Conservation (phyloP, 2,329 filamentous ascomycete species). For the Biscogniauxia sp. region DNA sequence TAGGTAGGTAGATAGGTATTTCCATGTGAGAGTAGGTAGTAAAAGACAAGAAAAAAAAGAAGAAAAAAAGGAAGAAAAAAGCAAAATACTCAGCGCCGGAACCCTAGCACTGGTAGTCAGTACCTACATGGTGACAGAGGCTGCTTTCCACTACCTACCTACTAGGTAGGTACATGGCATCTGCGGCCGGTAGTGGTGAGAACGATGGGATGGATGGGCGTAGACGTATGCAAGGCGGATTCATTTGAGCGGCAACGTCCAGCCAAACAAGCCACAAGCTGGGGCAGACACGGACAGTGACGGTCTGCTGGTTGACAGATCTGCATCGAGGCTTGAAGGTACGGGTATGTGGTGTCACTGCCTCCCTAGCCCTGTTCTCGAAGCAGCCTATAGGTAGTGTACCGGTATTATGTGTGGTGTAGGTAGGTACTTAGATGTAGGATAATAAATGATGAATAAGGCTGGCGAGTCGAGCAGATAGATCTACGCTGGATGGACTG, state of each 20-base stretch:
- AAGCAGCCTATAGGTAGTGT: background rate
- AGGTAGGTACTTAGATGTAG: too few species aligned
- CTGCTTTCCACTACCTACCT: background rate
- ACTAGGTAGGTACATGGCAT: background rate
- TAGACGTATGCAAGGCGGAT: background rate
- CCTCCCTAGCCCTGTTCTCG: background rate
- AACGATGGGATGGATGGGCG: background rate
- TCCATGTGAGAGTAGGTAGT: background rate
- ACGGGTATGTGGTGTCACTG: background rate
- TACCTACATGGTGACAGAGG: background rate
- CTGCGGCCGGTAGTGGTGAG: background rate
- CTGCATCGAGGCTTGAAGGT: background rate
- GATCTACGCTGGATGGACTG: background rate
- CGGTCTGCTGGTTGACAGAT: background rate
- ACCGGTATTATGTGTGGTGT: too few species aligned
- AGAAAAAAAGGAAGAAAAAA: background rate
- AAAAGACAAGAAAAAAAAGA: too few species aligned
- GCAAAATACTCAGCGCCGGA: background rate
- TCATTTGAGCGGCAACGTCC: background rate
- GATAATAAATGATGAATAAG: background rate
- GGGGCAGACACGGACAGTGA: background rate
- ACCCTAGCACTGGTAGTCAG: background rate
- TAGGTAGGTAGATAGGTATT: too few species aligned
- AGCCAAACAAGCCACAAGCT: background rate
- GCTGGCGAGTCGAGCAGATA: background rate